Base-by-base conservation (phyloP, 2,329 filamentous ascomycete genomes). In the Pseudogymnoascus sp. region DNA sequence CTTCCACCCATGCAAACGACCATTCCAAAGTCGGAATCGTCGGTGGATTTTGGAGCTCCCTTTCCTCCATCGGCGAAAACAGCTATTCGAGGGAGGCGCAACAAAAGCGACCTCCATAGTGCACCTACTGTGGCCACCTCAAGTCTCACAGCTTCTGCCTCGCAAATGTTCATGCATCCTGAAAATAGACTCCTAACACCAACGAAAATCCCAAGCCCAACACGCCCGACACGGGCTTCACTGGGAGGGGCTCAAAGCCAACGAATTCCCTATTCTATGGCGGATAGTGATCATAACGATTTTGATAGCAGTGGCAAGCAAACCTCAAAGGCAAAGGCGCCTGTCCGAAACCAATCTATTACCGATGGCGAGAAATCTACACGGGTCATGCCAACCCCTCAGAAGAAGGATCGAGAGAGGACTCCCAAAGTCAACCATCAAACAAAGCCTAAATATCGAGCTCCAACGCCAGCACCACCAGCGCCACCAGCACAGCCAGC, bases 111-210 rank as follows among this genome's bases (percentile, higher is more conserved):
- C 12, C 60, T 67, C 14, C 64, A 66, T 16, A 66, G 67, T 50
- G 37, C 61, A 22, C 66, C 68, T 60, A 69, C 68, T n/a, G 62
- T 66, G 43, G 68, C 67, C 35, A 65, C 61, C 31, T 68, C 66
- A 11, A 31, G 33, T 7, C 59, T 69, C 7, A 67, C 68, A 31
- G 66, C 63, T n/a, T 69, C 67, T 37, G 63, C 59, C n/a, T 69
- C 67, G 8, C 62, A 37, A 56, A 40, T 33, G 33, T 37, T 53
- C 31, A 59, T 41, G 37, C 61, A 60, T 12, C 56, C 61, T 61
- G 24, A 38, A 38, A 28, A n/a, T 14, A 22, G 46, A 37, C 10
- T 56, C 11, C 16, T 56, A 56, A 38, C 43, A 4, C 43, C 63
- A 22, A 37, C 61, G 4, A 35, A 38, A 28, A 43, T 56, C 14